Conservation (phyloP, 2,329 filamentous ascomycete genomes). For the Myotisia sp. region DNA sequence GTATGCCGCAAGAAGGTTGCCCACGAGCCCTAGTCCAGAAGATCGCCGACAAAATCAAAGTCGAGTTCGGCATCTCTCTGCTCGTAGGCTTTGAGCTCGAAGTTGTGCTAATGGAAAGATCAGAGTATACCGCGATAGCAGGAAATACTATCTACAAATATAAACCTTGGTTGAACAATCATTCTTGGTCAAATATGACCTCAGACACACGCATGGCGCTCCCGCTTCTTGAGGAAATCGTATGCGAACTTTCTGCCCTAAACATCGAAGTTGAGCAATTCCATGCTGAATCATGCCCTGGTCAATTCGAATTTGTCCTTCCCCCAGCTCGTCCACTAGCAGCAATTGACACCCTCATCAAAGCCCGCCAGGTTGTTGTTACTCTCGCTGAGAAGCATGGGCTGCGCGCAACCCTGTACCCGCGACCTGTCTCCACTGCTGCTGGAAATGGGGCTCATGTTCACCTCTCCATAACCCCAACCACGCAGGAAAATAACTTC, state of each 20-base stretch:
- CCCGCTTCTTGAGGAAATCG: constrained; percentile 51
- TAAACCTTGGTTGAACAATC: constrained; percentile 43
- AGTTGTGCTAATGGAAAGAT: constrained; percentile 51
- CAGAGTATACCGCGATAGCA: constrained; percentile 16
- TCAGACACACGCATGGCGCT: constrained; percentile 44
- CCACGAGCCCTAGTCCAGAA: constrained; percentile 50
- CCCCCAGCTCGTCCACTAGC: constrained; percentile 47
- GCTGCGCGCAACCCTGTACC: constrained; percentile 57
- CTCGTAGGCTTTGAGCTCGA: constrained; percentile 71
- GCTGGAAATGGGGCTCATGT: constrained; percentile 55
- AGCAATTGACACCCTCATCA: constrained; percentile 58
- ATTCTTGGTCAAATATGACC: constrained; percentile 57
- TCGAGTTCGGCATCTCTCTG: constrained; percentile 42
- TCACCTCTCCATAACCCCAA: constrained; percentile 51
- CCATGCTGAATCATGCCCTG: constrained; percentile 57
- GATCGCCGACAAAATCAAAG: constrained; percentile 39
- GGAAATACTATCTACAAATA: neutral
- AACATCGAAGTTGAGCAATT: constrained; percentile 57
- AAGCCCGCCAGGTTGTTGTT: constrained; percentile 54
- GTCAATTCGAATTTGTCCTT: constrained; percentile 67
- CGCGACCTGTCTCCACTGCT: constrained; percentile 46
- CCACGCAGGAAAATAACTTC: constrained; percentile 44
- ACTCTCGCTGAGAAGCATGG: constrained; percentile 48
- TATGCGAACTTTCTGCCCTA: constrained; percentile 43
- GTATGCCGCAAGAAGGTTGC: constrained; percentile 42